Evolutionary conservation across 2,329 filamentous ascomycete genomes (phyloP).

Genomic region (Atkinsonella hypoxylon): DNA sequence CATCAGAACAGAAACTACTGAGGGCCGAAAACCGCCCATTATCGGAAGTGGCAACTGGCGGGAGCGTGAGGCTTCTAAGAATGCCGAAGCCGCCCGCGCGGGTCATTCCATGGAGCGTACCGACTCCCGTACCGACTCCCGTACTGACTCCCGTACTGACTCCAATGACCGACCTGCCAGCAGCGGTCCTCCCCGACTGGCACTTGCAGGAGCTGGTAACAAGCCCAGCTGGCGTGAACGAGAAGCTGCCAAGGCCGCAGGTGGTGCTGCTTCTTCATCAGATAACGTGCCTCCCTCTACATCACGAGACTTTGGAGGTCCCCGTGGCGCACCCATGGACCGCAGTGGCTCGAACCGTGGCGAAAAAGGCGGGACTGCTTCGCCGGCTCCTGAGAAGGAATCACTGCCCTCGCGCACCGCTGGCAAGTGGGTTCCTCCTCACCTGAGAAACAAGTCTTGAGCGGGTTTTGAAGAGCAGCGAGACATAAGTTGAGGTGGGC

Average conservation of each 20-base stretch:
- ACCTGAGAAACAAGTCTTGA: slow-evolving; percentile 24
- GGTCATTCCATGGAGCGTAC: slow-evolving; percentile 28
- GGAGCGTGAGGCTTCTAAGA: slow-evolving; percentile 24
- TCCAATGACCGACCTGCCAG: slow-evolving; percentile 30
- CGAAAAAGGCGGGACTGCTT: slow-evolving; percentile 27
- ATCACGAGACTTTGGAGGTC: slow-evolving; percentile 20
- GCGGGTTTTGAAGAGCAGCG: neutral
- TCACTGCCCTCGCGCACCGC: slow-evolving; percentile 37
- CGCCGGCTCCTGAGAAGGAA: slow-evolving; percentile 34
- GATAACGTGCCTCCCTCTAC: slow-evolving; percentile 35
- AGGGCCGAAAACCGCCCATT: slow-evolving; percentile 20
- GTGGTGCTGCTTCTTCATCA: slow-evolving; percentile 20
- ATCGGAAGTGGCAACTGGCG: slow-evolving; percentile 31
- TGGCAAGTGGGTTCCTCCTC: slow-evolving; percentile 49
- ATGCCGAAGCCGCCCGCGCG: slow-evolving; percentile 18
- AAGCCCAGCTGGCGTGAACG: slow-evolving; percentile 65
- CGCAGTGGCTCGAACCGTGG: slow-evolving; percentile 31
- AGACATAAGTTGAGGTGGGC: neutral
- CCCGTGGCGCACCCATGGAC: slow-evolving; percentile 27
- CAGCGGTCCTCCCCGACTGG: slow-evolving; percentile 47
- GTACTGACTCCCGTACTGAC: no score
- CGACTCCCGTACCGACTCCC: no score
- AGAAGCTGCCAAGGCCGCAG: slow-evolving; percentile 39
- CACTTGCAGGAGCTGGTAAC: slow-evolving; percentile 44
- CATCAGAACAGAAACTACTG: slow-evolving; percentile 14